A percentile compares a stretch with the other conserved stretches of the same genome.
Evolutionary conservation across 2,329 filamentous ascomycete genomes (phyloP).

Genomic region (Penicillium sp.): DNA sequence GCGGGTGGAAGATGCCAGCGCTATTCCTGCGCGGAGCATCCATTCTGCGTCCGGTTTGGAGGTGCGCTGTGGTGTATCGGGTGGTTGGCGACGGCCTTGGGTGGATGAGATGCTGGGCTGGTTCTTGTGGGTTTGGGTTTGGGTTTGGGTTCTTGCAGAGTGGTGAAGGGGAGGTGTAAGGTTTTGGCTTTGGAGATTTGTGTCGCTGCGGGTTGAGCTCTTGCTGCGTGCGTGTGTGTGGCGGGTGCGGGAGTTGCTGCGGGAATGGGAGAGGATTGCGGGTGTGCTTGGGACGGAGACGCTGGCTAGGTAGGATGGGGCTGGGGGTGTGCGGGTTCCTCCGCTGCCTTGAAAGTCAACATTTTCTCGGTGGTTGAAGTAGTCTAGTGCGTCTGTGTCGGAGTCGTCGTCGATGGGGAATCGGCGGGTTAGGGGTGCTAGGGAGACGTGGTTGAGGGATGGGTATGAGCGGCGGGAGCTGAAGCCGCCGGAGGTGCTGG

Average conservation of each 20-base stretch:
- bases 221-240: conserved; percentile 32
- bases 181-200: conserved; percentile 32
- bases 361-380: conserved; percentile 26
- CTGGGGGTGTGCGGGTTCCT: conserved; percentile 31
- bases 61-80: conserved; percentile 4
- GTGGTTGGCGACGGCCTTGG: conserved; percentile 4
- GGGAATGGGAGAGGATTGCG: conserved; percentile 44
- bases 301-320: conserved; percentile 41
- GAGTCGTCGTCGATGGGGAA: conserved; percentile 53
- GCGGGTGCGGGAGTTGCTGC: conserved; percentile 37
- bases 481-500: conserved; percentile 30
- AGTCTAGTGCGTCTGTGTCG: conserved; percentile 37
- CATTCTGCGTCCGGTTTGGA: conserved; percentile 49
- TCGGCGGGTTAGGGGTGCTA: conserved; percentile 57
- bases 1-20: conserved; percentile 54
- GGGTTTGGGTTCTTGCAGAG: too few species aligned
- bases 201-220: conserved; percentile 39
- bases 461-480: conserved; percentile 54
- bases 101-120: conserved; percentile 1
- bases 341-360: conserved; percentile 30
- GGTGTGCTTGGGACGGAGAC: conserved; percentile 43
- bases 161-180: conserved; percentile 27
- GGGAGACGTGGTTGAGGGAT: conserved; percentile 57
- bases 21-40: conserved; percentile 57
- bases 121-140: conserved; percentile 10